A percentile compares a stretch with the other conserved stretches of the same genome.
These are phyloP conservation scores for Evansstolkia leycettana DNA, from an alignment of 495 filamentous ascomycete species.

Conservation along the genomic window DNA sequence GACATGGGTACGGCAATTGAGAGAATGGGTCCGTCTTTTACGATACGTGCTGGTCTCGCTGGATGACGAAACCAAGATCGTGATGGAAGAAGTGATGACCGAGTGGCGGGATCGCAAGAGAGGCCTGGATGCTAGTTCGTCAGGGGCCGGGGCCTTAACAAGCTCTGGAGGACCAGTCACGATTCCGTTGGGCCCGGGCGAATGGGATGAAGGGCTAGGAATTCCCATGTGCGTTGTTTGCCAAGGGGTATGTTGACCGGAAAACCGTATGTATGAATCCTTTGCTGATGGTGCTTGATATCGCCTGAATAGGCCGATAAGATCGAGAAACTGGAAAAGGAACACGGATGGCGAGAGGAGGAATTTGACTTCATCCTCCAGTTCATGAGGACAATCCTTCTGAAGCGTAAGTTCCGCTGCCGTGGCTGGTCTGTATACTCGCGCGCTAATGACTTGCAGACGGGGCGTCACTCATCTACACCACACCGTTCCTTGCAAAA, in stretches of 20 bases:
- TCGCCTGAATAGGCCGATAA: slow-evolving; percentile 57
- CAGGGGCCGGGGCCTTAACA: slow-evolving; percentile 33
- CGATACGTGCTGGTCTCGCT: slow-evolving; percentile 62
- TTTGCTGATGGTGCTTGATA: slow-evolving; percentile 13
- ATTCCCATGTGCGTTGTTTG: slow-evolving; percentile 86
- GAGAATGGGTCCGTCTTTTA: slow-evolving; percentile 77
- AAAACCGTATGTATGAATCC: not conserved
- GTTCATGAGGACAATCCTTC: slow-evolving; percentile 70
- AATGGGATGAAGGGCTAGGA: slow-evolving; percentile 88
- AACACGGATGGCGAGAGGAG: slow-evolving; percentile 84
- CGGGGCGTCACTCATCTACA: slow-evolving; percentile 84
- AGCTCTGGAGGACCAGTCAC: slow-evolving; percentile 42
- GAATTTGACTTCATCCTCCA: slow-evolving; percentile 88
- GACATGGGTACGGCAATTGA: slow-evolving; percentile 78
- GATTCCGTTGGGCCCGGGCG: slow-evolving; percentile 74
- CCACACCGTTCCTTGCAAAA: slow-evolving; percentile 64
- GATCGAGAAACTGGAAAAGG: slow-evolving; percentile 77
- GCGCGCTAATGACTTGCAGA: slow-evolving; percentile 38
- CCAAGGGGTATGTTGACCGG: slow-evolving; percentile 57
- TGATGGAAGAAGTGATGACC: slow-evolving; percentile 73
- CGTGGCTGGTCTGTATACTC: too few species aligned
- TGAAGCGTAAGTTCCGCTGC: slow-evolving; percentile 53
- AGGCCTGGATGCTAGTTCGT: slow-evolving; percentile 25
- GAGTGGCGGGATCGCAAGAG: slow-evolving; percentile 41
- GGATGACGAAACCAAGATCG: slow-evolving; percentile 62